These are phyloP conservation scores for Fusarium buxicola DNA, from an alignment of 2,329 filamentous ascomycete genomes.

Conservation along the genomic window DNA sequence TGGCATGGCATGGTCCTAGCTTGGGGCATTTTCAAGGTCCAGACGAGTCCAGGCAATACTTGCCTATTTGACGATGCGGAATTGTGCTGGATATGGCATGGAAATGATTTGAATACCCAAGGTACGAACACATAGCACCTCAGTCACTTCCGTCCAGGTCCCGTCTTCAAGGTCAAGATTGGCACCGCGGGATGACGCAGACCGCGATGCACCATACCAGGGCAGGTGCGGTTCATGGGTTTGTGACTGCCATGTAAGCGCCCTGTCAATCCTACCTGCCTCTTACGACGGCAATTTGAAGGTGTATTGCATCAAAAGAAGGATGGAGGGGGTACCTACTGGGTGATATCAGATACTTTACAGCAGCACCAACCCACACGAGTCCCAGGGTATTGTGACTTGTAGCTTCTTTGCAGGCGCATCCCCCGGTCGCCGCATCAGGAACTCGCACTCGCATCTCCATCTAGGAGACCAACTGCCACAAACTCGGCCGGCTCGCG, in stretches of 20 bases:
- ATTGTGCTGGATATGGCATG: neutral
- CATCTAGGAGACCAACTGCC: neutral
- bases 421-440: conserved; percentile 11
- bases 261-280: neutral
- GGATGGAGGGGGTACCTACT: neutral
- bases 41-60: neutral
- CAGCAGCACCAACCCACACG: neutral
- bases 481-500: neutral
- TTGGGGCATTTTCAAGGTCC: neutral
- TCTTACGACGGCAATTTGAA: neutral
- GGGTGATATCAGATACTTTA: neutral
- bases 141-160: no score
- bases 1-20: neutral
- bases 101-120: conserved; percentile 1
- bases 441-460: neutral
- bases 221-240: neutral
- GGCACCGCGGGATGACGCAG: conserved; percentile 4
- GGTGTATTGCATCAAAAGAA: neutral
- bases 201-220: neutral
- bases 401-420: no score
- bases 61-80: neutral
- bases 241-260: neutral
- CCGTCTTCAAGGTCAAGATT: neutral
- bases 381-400: neutral
- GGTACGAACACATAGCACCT: no score